Evolutionary conservation across 352 stramenopile species (phyloP), one percentile per base, ranked within the genome.

Genomic region (Phytophthora rubi): DNA sequence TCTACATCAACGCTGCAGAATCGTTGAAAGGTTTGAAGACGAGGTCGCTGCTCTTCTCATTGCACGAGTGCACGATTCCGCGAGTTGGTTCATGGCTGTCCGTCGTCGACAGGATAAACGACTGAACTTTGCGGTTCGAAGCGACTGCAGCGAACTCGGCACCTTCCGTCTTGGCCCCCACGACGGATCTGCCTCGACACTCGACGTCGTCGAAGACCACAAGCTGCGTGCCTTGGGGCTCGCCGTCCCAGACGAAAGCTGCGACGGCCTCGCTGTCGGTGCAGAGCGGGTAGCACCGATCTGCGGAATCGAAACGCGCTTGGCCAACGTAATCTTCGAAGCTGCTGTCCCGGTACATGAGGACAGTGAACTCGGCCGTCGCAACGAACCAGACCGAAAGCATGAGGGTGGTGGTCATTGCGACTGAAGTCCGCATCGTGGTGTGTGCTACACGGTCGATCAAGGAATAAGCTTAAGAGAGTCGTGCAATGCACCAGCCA

Each of bases 261-360:
- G 68, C 55, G 4, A 60, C 60, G 9, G 48, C 45, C 9, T 55
- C 56, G 5, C 16, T 65, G 18, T 71, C 39, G 1, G 39, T 28
- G 21, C 68, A 75, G 2, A 75, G n/a, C 33, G 61, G 44, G 13
- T 71, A 75, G 30, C 62, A 76, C 15, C 53, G 58, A 63, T 72
- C 64, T 8, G 53, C 68, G 9, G 53, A 62, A 45, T 76, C 53
- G 47, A 76, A 69, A 28, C 30, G 37, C 10, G 69, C 47, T 62
- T 68, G 58, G 8, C 69, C 69, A 6, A 72, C 48, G 63, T 62
- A 69, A 45, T 69, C 53, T 45, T 67, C 57, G 53, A 76, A 71
- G 15, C 53, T 65, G 57, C 56, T 71, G 68, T 76, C 68, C 30
- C 32, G 66, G 51, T 76, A 71, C 57, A 76, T 62, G 32, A 71